These are phyloP conservation scores for Dendrostoma leiphaemia DNA, from an alignment of 2,329 filamentous ascomycete species.

Conservation along the genomic window DNA sequence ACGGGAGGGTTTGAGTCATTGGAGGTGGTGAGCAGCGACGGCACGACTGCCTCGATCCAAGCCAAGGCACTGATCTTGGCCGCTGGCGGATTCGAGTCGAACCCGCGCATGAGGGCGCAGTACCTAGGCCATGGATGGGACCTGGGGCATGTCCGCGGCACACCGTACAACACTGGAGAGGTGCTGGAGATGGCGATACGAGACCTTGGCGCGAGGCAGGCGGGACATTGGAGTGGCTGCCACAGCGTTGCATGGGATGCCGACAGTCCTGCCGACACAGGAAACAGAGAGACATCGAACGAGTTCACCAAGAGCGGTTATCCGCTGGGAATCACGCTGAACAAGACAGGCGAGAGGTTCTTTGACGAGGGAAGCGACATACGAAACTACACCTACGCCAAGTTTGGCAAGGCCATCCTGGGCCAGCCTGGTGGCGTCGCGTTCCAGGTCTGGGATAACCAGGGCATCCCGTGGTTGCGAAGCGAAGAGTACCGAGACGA, in stretches of 20 bases:
- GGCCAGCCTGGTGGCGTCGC: conserved; percentile 55
- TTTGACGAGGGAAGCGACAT: conserved; percentile 66
- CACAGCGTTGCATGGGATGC: conserved; percentile 67
- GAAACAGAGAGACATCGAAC: conserved; percentile 60
- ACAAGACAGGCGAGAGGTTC: conserved; percentile 56
- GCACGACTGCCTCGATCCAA: conserved; percentile 27
- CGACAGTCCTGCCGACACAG: conserved; percentile 51
- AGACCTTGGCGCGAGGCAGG: conserved; percentile 47
- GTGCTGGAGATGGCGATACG: conserved; percentile 51
- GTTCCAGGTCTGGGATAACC: conserved; percentile 64
- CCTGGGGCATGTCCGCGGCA: conserved; percentile 59
- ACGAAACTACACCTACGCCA: conserved; percentile 67
- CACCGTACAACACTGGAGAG: conserved; percentile 63
- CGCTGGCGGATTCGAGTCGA: conserved; percentile 65
- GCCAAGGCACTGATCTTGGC: conserved; percentile 49
- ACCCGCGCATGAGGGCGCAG: conserved; percentile 52
- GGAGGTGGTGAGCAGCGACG: conserved; percentile 23
- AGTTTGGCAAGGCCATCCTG: conserved; percentile 61
- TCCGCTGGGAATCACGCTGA: conserved; percentile 64
- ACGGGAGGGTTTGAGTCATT: conserved; percentile 32
- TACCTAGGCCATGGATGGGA: conserved; percentile 61
- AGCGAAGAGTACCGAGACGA: conserved; percentile 62
- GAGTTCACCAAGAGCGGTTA: conserved; percentile 70
- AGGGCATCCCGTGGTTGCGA: conserved; percentile 50
- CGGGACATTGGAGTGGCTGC: conserved; percentile 63